Conservation (phyloP, 371 early-diverging fungal genomes). For the Mucor piriformis region DNA sequence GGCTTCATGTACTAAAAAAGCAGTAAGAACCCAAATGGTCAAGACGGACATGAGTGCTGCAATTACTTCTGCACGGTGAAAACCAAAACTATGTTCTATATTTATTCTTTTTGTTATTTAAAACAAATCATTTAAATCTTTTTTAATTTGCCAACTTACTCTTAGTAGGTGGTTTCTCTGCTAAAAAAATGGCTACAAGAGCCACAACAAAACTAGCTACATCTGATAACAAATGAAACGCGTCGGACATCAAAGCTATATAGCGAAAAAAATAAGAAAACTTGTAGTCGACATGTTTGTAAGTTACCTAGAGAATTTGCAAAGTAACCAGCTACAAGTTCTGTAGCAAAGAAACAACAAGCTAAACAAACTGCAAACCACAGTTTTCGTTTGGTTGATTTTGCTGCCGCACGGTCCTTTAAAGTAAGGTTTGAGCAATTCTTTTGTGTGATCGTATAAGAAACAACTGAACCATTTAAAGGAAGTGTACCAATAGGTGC, state of each 20-base stretch:
- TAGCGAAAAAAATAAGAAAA: constrained; percentile 1
- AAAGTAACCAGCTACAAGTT: constrained; percentile 72
- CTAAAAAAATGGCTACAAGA: constrained; percentile 70
- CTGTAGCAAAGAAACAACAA: constrained; percentile 67
- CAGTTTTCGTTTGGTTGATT: constrained; percentile 47
- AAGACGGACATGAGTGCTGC: constrained; percentile 82
- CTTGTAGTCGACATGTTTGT: neutral
- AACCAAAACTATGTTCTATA: constrained; percentile 77
- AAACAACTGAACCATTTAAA: constrained; percentile 25
- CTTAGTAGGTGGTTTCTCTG: constrained; percentile 70
- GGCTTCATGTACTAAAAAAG: constrained; percentile 75
- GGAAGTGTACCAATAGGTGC: constrained; percentile 1
- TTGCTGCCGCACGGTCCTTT: constrained; percentile 24
- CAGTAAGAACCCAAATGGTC: constrained; percentile 84
- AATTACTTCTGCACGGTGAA: constrained; percentile 84
- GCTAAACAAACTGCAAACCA: constrained; percentile 60
- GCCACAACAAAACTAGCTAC: constrained; percentile 78
- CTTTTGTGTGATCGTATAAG: constrained; percentile 26
- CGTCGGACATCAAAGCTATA: constrained; percentile 74
- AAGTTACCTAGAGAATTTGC: constrained; percentile 58
- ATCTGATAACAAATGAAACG: constrained; percentile 77
- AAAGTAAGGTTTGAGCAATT: constrained; percentile 41
- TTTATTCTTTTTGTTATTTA: neutral
- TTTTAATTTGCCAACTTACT: constrained; percentile 30
- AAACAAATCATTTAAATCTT: neutral